These are phyloP conservation scores for Rhizophagus sp. DNA, from an alignment of 192 early-diverging fungal genomes.

Conservation along the genomic window DNA sequence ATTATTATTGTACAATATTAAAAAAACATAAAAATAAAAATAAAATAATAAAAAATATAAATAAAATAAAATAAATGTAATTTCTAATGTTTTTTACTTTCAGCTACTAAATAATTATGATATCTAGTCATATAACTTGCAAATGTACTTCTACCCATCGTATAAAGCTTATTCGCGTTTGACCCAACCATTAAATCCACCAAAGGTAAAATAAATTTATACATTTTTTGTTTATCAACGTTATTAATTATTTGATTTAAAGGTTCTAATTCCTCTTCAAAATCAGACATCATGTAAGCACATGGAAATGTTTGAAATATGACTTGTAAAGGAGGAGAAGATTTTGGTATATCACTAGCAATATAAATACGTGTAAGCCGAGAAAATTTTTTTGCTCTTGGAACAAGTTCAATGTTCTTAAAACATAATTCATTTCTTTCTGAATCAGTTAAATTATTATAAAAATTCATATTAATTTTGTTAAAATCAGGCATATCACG, in stretches of 20 bases:
- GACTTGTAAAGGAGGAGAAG: constrained; percentile 12
- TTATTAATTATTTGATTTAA: constrained; percentile 39
- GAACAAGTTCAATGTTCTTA: neutral
- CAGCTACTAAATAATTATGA: neutral
- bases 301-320: constrained; percentile 44
- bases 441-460: neutral
- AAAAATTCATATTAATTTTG: neutral
- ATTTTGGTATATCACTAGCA: constrained; percentile 40
- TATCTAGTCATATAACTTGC: constrained; percentile 29
- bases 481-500: neutral
- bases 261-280: constrained; percentile 37
- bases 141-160: constrained; percentile 52
- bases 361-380: constrained; percentile 21
- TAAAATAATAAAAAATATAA: too few species aligned
- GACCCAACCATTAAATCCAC: constrained; percentile 54
- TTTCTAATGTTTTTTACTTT: too few species aligned
- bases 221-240: constrained; percentile 44
- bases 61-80: too few species aligned
- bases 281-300: constrained; percentile 52
- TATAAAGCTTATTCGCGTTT: constrained; percentile 50
- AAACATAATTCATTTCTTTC: neutral
- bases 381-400: neutral
- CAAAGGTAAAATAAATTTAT: constrained; percentile 55
- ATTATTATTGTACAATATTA: too few species aligned
- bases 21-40: too few species aligned